These are phyloP conservation scores for Venturia nashicola DNA, from an alignment of 2,329 filamentous ascomycete genomes.

Conservation along the genomic window DNA sequence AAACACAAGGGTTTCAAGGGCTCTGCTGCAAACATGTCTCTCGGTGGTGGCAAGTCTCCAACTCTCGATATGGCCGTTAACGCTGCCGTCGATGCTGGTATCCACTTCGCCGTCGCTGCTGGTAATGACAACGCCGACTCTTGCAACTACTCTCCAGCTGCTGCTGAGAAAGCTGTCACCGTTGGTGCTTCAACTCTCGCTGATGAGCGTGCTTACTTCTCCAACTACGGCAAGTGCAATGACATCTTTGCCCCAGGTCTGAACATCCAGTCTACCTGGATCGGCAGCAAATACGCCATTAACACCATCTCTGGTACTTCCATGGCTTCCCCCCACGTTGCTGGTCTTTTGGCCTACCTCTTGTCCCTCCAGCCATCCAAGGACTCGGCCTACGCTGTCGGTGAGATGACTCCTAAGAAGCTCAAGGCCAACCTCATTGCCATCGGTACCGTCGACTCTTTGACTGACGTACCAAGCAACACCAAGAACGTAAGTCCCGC, in stretches of 20 bases:
- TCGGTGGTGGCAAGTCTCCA: slow-evolving; percentile 92
- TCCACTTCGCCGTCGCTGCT: slow-evolving; percentile 96
- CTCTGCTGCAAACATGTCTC: slow-evolving; percentile 97
- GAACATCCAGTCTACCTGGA: slow-evolving; percentile 97
- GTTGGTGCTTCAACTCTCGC: slow-evolving; percentile 89
- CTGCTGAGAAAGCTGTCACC: slow-evolving; percentile 82
- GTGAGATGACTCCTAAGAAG: slow-evolving; percentile 81
- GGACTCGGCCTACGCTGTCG: slow-evolving; percentile 85
- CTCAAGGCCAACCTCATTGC: slow-evolving; percentile 80
- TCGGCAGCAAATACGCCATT: slow-evolving; percentile 85
- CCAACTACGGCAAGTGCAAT: slow-evolving; percentile 99
- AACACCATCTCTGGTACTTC: slow-evolving; percentile 99
- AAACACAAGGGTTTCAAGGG: slow-evolving; percentile 95
- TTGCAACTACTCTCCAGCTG: slow-evolving; percentile 97
- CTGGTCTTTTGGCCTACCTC: slow-evolving; percentile 93
- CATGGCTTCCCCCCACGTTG: slow-evolving; percentile 96
- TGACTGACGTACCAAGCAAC: slow-evolving; percentile 70
- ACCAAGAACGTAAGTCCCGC: slow-evolving; percentile 61
- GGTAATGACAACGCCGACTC: slow-evolving; percentile 98
- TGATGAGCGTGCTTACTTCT: slow-evolving; percentile 98
- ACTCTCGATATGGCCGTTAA: slow-evolving; percentile 88
- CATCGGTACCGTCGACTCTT: slow-evolving; percentile 65
- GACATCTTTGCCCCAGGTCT: slow-evolving; percentile 97
- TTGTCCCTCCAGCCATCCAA: slow-evolving; percentile 85
- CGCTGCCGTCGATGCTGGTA: slow-evolving; percentile 77